These are phyloP conservation scores for Crithidia acanthocephali DNA, from an alignment of 208 protist genomes.

Conservation along the genomic window DNA sequence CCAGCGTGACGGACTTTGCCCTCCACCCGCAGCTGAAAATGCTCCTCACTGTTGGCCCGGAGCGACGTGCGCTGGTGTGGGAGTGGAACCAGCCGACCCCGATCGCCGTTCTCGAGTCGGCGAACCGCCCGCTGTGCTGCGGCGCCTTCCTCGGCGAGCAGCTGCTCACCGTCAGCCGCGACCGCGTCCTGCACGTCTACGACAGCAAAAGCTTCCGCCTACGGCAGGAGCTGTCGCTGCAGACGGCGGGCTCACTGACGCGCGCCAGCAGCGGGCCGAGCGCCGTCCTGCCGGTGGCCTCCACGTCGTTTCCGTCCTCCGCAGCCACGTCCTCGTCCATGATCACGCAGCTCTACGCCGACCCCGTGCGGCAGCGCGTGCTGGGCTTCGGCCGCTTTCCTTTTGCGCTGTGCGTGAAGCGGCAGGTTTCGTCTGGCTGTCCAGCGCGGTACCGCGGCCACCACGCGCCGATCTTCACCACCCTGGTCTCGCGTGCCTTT, in stretches of 20 bases:
- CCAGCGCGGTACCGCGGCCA: conserved; percentile 70
- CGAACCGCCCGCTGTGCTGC: conserved; percentile 69
- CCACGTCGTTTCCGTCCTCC: neutral
- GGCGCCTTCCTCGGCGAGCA: conserved; percentile 56
- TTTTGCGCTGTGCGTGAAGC: conserved; percentile 60
- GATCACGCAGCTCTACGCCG: conserved; percentile 34
- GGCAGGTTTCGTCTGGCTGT: conserved; percentile 51
- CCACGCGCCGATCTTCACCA: conserved; percentile 55
- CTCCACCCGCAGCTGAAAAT: conserved; percentile 59
- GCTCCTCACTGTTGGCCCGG: conserved; percentile 77
- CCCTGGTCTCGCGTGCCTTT: conserved; percentile 66
- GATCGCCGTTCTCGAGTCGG: conserved; percentile 64
- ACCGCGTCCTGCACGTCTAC: conserved; percentile 75
- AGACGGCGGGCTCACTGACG: conserved; percentile 13
- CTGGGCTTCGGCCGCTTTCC: conserved; percentile 59
- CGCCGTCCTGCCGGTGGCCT: neutral
- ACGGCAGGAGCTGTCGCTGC: conserved; percentile 59
- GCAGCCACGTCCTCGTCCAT: neutral
- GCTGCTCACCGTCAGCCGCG: conserved; percentile 65
- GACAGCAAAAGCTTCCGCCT: conserved; percentile 65
- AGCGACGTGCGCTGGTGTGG: conserved; percentile 82
- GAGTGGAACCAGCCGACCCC: conserved; percentile 66
- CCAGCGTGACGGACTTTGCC: conserved; percentile 68
- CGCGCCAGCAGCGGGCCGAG: conserved; percentile 4
- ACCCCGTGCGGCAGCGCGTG: conserved; percentile 43